These are phyloP conservation scores for Epicoccum sorghinum DNA, from an alignment of 2,329 filamentous ascomycete genomes.

Conservation along the genomic window DNA sequence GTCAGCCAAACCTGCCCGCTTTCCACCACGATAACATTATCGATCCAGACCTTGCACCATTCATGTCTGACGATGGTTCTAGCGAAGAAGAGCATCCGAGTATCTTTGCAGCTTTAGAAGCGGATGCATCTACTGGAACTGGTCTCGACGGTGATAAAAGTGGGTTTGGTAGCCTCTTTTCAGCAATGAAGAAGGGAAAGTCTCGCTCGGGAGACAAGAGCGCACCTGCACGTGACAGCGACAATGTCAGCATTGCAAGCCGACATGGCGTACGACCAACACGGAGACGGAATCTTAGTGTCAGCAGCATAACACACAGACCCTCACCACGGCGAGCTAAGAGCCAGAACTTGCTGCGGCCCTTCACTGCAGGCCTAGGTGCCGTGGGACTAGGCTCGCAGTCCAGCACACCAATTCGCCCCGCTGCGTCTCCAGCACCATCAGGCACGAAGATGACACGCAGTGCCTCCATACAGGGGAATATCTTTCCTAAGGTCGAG, in stretches of 20 bases:
- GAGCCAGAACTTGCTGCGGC: conserved; percentile 60
- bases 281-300: conserved; percentile 81
- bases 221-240: conserved; percentile 69
- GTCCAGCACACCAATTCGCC: conserved; percentile 33
- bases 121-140: conserved; percentile 64
- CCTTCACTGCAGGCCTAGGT: conserved; percentile 50
- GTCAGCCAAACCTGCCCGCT: conserved; percentile 75
- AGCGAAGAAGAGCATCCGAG: conserved; percentile 92
- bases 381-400: conserved; percentile 22
- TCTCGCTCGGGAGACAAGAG: conserved; percentile 75
- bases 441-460: conserved; percentile 58
- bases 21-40: conserved; percentile 99
- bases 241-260: conserved; percentile 68
- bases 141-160: conserved; percentile 75
- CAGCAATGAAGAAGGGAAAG: conserved; percentile 76
- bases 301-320: conserved; percentile 76
- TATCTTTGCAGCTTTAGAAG: conserved; percentile 76
- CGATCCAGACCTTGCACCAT: conserved; percentile 91
- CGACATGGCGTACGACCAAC: conserved; percentile 67
- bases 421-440: conserved; percentile 34
- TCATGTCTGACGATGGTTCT: conserved; percentile 92
- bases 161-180: conserved; percentile 74
- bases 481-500: conserved; percentile 76
- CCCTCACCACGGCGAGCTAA: conserved; percentile 71
- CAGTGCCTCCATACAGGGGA: conserved; percentile 81